Evolutionary conservation across 2,329 filamentous ascomycete species (phyloP).

Genomic region (Furcasterigmium sp.): DNA sequence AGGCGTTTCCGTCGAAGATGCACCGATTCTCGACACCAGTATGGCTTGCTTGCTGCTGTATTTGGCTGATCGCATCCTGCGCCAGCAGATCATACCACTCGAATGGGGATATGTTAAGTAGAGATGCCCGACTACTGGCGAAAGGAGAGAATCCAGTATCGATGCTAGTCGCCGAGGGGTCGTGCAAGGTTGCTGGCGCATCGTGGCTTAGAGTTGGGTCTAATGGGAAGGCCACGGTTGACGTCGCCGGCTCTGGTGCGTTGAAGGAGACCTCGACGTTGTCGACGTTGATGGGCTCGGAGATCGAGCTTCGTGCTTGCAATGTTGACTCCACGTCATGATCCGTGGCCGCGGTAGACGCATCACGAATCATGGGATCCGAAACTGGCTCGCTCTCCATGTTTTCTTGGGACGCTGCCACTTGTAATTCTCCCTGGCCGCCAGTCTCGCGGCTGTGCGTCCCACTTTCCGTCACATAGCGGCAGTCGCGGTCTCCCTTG

Average conservation of each 20-base stretch:
- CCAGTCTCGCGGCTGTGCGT: no score
- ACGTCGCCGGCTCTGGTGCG: background rate
- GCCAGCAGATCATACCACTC: slow-evolving; percentile 9
- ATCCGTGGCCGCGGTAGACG: no score
- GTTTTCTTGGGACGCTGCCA: background rate
- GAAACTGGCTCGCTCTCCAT: background rate
- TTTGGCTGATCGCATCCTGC: slow-evolving; percentile 7
- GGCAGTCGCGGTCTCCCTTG: slow-evolving; percentile 6
- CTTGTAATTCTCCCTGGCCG: background rate
- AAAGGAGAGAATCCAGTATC: slow-evolving; percentile 5
- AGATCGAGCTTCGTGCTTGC: no score
- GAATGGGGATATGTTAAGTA: slow-evolving; percentile 8
- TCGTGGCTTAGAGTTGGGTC: no score
- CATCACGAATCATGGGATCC: background rate
- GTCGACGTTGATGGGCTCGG: no score
- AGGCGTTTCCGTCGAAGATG: slow-evolving; percentile 6
- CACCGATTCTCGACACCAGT: slow-evolving; percentile 1
- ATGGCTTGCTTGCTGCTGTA: slow-evolving; percentile 5
- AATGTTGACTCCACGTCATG: no score
- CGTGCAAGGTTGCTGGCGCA: background rate
- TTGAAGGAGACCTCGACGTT: no score
- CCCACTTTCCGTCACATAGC: slow-evolving; percentile 1
- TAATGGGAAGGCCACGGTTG: no score
- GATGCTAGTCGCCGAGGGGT: background rate
- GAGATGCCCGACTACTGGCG: slow-evolving; percentile 4